Evolutionary conservation across 2,329 filamentous ascomycete species (phyloP).

Genomic region (Fusarium caatingaense): DNA sequence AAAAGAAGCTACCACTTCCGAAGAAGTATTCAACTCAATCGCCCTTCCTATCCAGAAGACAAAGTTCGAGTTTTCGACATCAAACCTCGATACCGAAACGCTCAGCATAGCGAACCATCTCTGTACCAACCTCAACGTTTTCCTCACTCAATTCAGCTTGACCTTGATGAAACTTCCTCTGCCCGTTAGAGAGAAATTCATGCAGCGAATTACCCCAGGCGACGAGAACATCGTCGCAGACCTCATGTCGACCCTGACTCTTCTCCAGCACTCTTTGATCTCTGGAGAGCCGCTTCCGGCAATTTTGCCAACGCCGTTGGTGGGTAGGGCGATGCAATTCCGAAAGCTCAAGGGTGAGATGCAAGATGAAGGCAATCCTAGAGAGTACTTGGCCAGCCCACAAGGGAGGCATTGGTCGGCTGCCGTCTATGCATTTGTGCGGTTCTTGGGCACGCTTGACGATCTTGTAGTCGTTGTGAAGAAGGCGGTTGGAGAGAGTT

Average conservation of each 20-base stretch:
- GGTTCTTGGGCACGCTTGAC: constrained; percentile 15
- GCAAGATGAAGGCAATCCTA: constrained; percentile 13
- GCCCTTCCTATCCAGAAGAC: constrained; percentile 14
- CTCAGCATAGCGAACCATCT: constrained; percentile 15
- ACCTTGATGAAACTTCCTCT: constrained; percentile 8
- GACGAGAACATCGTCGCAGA: constrained; percentile 16
- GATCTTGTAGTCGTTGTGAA: constrained; percentile 19
- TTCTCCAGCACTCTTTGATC: constrained; percentile 17
- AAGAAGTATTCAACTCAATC: constrained; percentile 16
- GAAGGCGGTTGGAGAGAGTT: constrained; percentile 21
- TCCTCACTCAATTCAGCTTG: constrained; percentile 19
- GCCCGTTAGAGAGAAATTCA: constrained; percentile 13
- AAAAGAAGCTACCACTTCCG: constrained; percentile 10
- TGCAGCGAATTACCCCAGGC: constrained; percentile 6
- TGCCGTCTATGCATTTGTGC: constrained; percentile 20
- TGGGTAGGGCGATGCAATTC: constrained; percentile 17
- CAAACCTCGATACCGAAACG: constrained; percentile 16
- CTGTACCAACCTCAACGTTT: constrained; percentile 21
- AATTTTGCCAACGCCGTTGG: constrained; percentile 15
- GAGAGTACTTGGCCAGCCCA: neutral
- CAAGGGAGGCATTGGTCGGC: constrained; percentile 23
- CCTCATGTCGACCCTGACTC: constrained; percentile 20
- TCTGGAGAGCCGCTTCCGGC: constrained; percentile 17
- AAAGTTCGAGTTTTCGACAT: constrained; percentile 25
- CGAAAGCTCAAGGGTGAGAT: constrained; percentile 17